phyloP scores from a whole-genome alignment of 345 rosid genomes.

The Psidium guajava region DNA sequence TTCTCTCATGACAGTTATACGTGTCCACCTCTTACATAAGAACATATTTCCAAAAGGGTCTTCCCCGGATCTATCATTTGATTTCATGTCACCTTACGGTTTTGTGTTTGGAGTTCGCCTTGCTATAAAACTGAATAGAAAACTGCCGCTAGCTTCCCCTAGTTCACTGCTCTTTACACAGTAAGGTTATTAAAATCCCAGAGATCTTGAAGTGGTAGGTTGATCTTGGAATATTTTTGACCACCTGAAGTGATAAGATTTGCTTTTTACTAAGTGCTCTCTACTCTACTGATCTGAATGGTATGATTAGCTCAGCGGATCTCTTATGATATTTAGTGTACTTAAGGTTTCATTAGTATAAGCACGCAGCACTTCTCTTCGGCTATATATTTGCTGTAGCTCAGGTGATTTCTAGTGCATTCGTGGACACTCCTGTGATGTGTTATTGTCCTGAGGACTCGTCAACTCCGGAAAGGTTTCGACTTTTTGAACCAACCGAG shows the following conservation, averaged over 20 bases:
- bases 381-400: not conserved
- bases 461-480: not conserved
- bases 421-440: not conserved
- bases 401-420: not conserved
- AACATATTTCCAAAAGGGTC: not conserved
- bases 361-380: not conserved
- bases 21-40: not conserved
- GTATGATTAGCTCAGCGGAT: not conserved
- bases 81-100: not conserved
- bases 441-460: not conserved
- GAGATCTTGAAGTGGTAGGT: not conserved
- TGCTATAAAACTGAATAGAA: not conserved
- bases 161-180: not conserved
- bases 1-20: conserved; percentile 4
- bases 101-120: not conserved
- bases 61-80: not conserved
- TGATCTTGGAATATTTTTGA: not conserved
- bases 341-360: not conserved
- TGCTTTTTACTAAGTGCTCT: not conserved
- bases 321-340: not conserved
- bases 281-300: not conserved
- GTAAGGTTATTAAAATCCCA: not conserved
- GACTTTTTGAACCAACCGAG: not conserved
- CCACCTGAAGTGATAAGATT: not conserved
- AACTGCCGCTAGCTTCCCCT: not conserved